Evolutionary conservation across 768 basidiomycete species (phyloP).

Genomic region (Tricholoma terreum): DNA sequence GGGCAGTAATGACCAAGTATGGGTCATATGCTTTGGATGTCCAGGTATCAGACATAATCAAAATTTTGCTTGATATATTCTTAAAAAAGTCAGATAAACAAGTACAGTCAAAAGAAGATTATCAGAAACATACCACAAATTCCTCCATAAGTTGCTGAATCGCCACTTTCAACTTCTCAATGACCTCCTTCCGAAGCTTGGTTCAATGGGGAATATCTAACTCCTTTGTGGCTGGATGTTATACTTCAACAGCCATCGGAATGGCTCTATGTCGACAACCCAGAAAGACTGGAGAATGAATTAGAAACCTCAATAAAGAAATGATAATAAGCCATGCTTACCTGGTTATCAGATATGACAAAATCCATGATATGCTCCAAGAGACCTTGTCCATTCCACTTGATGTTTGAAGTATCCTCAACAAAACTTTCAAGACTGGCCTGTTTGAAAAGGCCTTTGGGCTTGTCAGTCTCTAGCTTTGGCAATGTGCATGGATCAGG

Average conservation of each 20-base stretch:
- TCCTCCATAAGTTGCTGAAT: slow-evolving; percentile 1
- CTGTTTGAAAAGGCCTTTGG: slow-evolving; percentile 1
- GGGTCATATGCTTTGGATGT: slow-evolving; percentile 4
- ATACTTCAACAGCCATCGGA: too few relatives aligned
- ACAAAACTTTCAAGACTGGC: slow-evolving; percentile 10
- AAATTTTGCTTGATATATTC: slow-evolving; percentile 1
- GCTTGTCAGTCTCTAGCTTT: neutral
- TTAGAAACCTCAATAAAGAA: too few relatives aligned
- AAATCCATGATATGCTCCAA: too few relatives aligned
- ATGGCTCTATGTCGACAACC: too few relatives aligned
- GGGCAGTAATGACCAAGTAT: slow-evolving; percentile 1
- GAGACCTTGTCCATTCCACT: too few relatives aligned
- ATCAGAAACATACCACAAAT: slow-evolving; percentile 7
- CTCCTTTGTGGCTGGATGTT: too few relatives aligned
- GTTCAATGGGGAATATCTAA: too few relatives aligned
- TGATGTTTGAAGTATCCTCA: slow-evolving; percentile 4
- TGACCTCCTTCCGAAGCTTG: slow-evolving; percentile 8
- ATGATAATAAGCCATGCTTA: too few relatives aligned
- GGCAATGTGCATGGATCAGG: neutral
- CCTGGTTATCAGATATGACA: too few relatives aligned
- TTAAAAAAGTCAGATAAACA: neutral
- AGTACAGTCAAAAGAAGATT: neutral
- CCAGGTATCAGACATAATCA: slow-evolving; percentile 1
- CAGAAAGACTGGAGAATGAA: too few relatives aligned
- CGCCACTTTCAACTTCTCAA: slow-evolving; percentile 7